phyloP scores from a whole-genome alignment of 169 alveolate genomes.

The Babesia caballi region DNA sequence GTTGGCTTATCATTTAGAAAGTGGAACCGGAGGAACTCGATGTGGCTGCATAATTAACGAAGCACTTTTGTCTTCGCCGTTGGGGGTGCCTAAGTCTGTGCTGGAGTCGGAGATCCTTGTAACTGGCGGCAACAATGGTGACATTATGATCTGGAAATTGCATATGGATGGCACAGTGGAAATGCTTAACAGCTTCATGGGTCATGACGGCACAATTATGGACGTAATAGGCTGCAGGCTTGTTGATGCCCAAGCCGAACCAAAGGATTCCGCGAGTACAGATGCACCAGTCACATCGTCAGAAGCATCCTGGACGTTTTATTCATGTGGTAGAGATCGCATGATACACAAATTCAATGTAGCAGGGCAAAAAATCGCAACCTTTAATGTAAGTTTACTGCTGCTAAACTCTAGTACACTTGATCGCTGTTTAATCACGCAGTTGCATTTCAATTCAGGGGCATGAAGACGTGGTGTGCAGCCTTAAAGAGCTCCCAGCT shows the following conservation, averaged over 20 bases:
- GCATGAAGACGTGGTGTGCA: constrained; percentile 59
- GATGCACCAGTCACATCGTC: not conserved
- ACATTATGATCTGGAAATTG: constrained; percentile 34
- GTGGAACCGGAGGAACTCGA: constrained; percentile 14
- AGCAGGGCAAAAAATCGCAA: constrained; percentile 26
- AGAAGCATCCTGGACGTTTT: constrained; percentile 23
- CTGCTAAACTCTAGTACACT: not conserved
- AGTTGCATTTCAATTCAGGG: constrained; percentile 25
- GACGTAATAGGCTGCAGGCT: constrained; percentile 2
- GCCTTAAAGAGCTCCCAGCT: constrained; percentile 28
- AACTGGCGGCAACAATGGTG: constrained; percentile 52
- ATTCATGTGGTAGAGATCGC: constrained; percentile 55
- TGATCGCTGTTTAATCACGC: not conserved
- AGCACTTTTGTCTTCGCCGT: not conserved
- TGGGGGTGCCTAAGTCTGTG: not conserved
- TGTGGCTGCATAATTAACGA: constrained; percentile 31
- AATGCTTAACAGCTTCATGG: constrained; percentile 11
- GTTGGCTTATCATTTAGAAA: not conserved
- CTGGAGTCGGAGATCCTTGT: constrained; percentile 13
- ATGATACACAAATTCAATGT: constrained; percentile 29
- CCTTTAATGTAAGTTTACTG: constrained; percentile 30
- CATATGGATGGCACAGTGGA: constrained; percentile 5
- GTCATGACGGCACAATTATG: constrained; percentile 54
- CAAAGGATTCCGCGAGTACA: not conserved
- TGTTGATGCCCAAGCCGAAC: not conserved